Evolutionary conservation across 768 basidiomycete species (phyloP), one percentile per base, ranked within the genome.

Genomic region (Psilocybe tampanensis): DNA sequence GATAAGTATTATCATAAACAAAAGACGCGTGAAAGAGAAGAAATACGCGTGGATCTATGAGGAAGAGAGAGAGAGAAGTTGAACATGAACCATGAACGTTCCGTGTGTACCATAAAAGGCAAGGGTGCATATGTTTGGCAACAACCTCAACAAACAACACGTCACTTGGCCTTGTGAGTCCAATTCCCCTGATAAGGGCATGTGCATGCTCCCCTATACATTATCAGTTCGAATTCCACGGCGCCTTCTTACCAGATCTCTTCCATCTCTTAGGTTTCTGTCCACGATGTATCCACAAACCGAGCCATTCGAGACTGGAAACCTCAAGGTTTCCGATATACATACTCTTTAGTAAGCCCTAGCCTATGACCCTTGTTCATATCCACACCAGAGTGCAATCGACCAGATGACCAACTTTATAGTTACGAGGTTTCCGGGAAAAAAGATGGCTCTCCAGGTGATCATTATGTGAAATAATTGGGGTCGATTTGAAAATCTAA

Each of bases 341-440:
- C 92, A 94, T 70, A 84, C 82, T 7, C 81, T 94, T 59, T 85
- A 94, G 91, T 92, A 52, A 60, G 72, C 52, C 23, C 22, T 26
- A 44, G 18, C 9, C 29, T 29, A 22, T 4, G 34, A 5, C 39
- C 2, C 48, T 53, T 29, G 15, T 22, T 41, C 8, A n/a, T n/a
- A n/a, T n/a, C n/a, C n/a, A n/a, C n/a, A n/a, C 19, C 21, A 5
- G 9, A n/a, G n/a, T 53, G 15, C 22, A 39, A 47, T 33, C 47
- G 22, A 49, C 49, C 60, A 29, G 65, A 45, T 44, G 47, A 11
- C 26, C 47, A 21, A 50, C n/a, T 18, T 13, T 8, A 47, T 48
- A 94, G 93, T 74, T 94, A 90, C 66, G 92, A 94, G 71, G 64
- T 94, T 49, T 85, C 85, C 62, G 93, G 93, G 39, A 94, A 90